Evolutionary conservation across 345 rosid species (phyloP).

Genomic region (Hypericum perforatum): DNA sequence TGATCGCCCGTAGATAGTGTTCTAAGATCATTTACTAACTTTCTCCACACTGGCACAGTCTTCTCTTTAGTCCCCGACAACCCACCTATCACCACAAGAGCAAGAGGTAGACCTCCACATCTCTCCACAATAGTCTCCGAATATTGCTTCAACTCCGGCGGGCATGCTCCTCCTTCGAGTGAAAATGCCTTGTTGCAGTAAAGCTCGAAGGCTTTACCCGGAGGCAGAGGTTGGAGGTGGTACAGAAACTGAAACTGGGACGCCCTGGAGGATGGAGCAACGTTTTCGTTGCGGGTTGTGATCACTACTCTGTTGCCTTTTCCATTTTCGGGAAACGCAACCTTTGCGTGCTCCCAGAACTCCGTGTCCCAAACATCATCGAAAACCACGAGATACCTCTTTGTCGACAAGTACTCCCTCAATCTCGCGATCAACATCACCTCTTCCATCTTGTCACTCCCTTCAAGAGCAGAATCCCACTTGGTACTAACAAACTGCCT

Average conservation of each 20-base stretch:
- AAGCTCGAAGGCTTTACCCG: not conserved
- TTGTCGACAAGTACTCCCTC: not conserved
- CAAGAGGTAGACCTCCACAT: conserved; percentile 5
- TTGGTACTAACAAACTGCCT: not conserved
- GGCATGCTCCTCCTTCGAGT: not conserved
- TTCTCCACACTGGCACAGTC: not conserved
- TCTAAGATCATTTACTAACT: not conserved
- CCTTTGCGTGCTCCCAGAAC: conserved; percentile 2
- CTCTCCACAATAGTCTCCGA: not conserved
- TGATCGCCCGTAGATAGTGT: not conserved
- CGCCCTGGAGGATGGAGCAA: not conserved
- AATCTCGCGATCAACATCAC: not conserved
- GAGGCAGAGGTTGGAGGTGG: not conserved
- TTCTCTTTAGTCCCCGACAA: not conserved
- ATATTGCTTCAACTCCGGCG: not conserved
- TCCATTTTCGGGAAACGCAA: not conserved
- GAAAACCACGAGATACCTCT: conserved; percentile 1
- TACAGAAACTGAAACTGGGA: not conserved
- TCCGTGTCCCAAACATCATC: conserved; percentile 7
- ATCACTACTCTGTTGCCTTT: conserved; percentile 1
- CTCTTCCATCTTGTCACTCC: not conserved
- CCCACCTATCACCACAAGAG: conserved; percentile 1
- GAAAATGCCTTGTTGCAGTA: not conserved
- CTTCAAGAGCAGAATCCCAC: not conserved
- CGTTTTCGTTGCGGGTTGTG: conserved; percentile 8